Evolutionary conservation across 2,329 filamentous ascomycete species (phyloP), one percentile per base, ranked within the genome.

Genomic region (Chrysoporthe deuterocubensis): DNA sequence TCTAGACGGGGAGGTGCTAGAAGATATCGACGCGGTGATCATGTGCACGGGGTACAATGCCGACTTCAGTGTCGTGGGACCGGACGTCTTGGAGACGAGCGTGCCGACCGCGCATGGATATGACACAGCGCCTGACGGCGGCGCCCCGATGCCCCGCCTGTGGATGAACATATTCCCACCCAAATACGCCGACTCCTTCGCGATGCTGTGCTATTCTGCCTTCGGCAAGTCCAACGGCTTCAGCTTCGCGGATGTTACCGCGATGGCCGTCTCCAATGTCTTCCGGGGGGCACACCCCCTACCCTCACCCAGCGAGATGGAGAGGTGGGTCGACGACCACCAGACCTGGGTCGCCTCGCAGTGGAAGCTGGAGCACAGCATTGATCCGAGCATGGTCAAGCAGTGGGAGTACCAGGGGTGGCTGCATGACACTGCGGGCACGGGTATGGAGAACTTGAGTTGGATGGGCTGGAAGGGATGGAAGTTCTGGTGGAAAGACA

Each of bases 221-320:
- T 76, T 79, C 46, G 73, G 66, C 9, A 70, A 69, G 42, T 69
- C 76, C 61, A 77, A 78, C 75, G 65, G 80, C 69, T 77, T 79
- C 32, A 75, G 76, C 14, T 73, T 81, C 9, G 76, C 79, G 59
- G 83, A 85, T 67, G 73, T 85, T 48, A 78, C 77, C 4, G 74
- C 78, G 50, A 83, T 83, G 81, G 77, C 79, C 14, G 71, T 85
- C 6, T 78, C 80, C 0, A 81, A 84, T 65, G 73, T 83, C 18
- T 85, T 80, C 78, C 76, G 77, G 4, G 80, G 79, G 1, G 75
- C 74, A 2, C 77, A 77, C 0, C 32, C 61, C 0, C 76, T 85
- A 0, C 83, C 82, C 0, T 67, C 78, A 0, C 58, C 64, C 1
- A 42, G 62, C 0, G 75, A 75, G 1, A 84, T 85, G 81, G 70